Percentiles rank a stretch among this genome's conserved stretches.
Conservation (phyloP, 495 filamentous ascomycete genomes). For the Aspergillus baeticus region DNA sequence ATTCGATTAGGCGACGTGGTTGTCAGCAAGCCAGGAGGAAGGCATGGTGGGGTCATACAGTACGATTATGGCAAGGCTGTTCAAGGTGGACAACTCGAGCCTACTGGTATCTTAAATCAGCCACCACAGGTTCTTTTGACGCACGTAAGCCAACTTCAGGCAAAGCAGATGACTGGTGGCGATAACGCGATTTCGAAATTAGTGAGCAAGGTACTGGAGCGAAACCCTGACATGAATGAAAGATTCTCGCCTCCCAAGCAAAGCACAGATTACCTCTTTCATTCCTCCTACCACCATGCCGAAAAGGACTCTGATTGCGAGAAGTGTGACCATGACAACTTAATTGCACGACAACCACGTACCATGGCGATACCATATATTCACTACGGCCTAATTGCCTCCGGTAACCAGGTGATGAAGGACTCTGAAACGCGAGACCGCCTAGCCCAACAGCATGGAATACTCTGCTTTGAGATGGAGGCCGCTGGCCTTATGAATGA, state of each 20-base stretch:
- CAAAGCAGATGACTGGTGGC: slow-evolving; percentile 8
- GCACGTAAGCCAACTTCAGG: slow-evolving; percentile 23
- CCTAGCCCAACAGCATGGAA: slow-evolving; percentile 17
- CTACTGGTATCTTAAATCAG: no score
- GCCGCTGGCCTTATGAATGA: no score
- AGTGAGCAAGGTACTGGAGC: slow-evolving; percentile 18
- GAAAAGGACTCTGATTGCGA: slow-evolving; percentile 14
- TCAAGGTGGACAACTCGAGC: no score
- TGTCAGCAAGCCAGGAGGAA: slow-evolving; percentile 23
- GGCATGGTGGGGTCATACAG: slow-evolving; percentile 28
- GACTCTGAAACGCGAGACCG: slow-evolving; percentile 6
- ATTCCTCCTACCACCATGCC: slow-evolving; percentile 25
- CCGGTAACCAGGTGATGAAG: slow-evolving; percentile 19
- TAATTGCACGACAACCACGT: slow-evolving; percentile 11
- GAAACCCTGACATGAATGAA: slow-evolving; percentile 19
- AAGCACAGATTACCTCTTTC: slow-evolving; percentile 26
- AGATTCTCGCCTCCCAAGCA: slow-evolving; percentile 12
- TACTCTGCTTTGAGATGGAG: slow-evolving; percentile 49
- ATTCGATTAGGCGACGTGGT: slow-evolving; percentile 38
- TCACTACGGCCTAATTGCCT: slow-evolving; percentile 21
- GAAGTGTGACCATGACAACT: slow-evolving; percentile 15
- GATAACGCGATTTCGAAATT: slow-evolving; percentile 13
- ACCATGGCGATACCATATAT: slow-evolving; percentile 1
- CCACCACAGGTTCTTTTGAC: slow-evolving; percentile 30
- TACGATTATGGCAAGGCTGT: slow-evolving; percentile 39